Base-by-base conservation (phyloP, 176 grass and related monocot genomes). In the Oryza longistaminata region DNA sequence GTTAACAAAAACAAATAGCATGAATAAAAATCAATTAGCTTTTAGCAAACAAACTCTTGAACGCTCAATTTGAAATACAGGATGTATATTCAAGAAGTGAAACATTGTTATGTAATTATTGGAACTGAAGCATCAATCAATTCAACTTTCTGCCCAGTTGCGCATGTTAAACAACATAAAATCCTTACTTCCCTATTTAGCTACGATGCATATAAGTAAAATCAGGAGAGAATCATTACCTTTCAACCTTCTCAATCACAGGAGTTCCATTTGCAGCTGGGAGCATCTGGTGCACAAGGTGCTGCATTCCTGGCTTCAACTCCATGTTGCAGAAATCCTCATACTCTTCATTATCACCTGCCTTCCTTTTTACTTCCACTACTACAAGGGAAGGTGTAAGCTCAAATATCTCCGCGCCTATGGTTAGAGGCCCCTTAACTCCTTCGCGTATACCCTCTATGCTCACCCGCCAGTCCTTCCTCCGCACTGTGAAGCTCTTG, bases 301-400 rank as follows among this genome's bases (percentile, higher is more conserved):
- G 76, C 72, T 90, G 84, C 93, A 99, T 90, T 45, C 93, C 97
- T 55, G 97, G 91, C 81, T 99, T 99, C 78, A 99, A 52, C 50
- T 99, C 97, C 83, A 85, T 99, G 71, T 71, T 86, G 48, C 93
- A 96, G 60, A 99, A 99, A 45, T 99, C 90, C 26, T 99, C 97
- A 31, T 99, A 96, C 81, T 99, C 97, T 11, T 92, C 81, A 27
- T 85, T 86, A 82, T 99, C 87, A 5, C 96, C 96, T 0, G 96
- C 91, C 72, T 96, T 99, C 88, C 92, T 99, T 76, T 98, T 99
- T 78, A 99, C 90, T 78, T 99, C 96, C 55, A 99, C 96, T 73
- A 99, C 92, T 13, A 96, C 90, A 64, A 99, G 86, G 21, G 90
- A 92, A 0, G 93, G 73, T n/a, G 96, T 99, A 77, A 99, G 90